These are phyloP conservation scores for Fusarium euwallaceae DNA, from an alignment of 2,329 filamentous ascomycete genomes.

Conservation along the genomic window DNA sequence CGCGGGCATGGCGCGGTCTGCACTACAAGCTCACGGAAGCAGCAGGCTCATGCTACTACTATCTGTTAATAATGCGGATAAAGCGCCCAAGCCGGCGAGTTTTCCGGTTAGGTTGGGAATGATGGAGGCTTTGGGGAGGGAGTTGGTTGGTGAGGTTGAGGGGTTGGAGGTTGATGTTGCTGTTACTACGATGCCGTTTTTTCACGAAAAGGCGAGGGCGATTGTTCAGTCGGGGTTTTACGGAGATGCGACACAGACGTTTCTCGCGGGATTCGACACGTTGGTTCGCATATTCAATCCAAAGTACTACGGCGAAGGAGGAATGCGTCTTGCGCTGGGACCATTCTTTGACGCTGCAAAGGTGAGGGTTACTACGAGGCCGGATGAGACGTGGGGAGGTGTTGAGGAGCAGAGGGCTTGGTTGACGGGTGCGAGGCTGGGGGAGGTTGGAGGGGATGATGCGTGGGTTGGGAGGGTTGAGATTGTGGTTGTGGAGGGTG, in stretches of 20 bases:
- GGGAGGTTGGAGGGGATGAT: conserved; percentile 64
- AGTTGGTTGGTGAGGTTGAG: conserved; percentile 56
- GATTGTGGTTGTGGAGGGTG: conserved; percentile 70
- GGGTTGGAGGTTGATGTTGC: conserved; percentile 70
- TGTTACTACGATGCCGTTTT: conserved; percentile 79
- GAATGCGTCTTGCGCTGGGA: conserved; percentile 66
- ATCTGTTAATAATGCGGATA: conserved; percentile 75
- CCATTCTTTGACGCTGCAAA: conserved; percentile 74
- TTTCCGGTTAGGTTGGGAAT: conserved; percentile 77
- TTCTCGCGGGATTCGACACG: conserved; percentile 82
- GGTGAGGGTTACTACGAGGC: conserved; percentile 74
- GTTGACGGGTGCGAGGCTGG: conserved; percentile 62
- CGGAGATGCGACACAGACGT: conserved; percentile 66
- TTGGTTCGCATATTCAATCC: conserved; percentile 78
- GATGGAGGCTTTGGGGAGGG: conserved; percentile 77
- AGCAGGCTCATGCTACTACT: conserved; percentile 69
- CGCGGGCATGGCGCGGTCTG: conserved; percentile 67
- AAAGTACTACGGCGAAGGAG: conserved; percentile 71
- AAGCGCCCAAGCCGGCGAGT: conserved; percentile 74
- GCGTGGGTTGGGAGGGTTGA: conserved; percentile 73
- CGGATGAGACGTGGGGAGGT: conserved; percentile 71
- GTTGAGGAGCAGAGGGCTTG: conserved; percentile 59
- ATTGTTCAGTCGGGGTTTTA: conserved; percentile 65
- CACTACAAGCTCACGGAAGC: conserved; percentile 47
- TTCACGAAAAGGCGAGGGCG: conserved; percentile 76